Conservation (phyloP, 2,329 filamentous ascomycete species). For the Colletotrichum godetiae region DNA sequence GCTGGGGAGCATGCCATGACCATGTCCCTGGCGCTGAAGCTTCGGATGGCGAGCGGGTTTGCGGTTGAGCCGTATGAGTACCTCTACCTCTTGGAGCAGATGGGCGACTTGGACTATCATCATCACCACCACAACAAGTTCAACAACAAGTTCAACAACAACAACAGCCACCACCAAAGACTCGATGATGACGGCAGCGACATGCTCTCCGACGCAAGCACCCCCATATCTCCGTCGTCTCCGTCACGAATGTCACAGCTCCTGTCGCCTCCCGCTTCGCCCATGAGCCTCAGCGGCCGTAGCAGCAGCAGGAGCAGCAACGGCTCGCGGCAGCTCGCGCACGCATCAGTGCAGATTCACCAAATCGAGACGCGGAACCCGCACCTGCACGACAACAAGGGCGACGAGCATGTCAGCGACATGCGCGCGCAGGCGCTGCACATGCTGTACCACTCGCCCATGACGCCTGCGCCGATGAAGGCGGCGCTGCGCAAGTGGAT, state of each 20-base stretch:
- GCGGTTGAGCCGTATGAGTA: constrained; percentile 20
- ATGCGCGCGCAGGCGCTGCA: constrained; percentile 12
- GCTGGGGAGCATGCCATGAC: constrained; percentile 24
- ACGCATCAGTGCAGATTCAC: neutral
- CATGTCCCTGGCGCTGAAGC: constrained; percentile 9
- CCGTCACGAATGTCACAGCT: too few relatives aligned
- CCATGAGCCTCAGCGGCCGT: too few relatives aligned
- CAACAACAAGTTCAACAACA: neutral
- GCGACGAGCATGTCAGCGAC: constrained; percentile 18
- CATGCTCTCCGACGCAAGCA: neutral
- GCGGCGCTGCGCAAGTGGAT: neutral
- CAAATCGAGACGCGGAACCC: constrained; percentile 24
- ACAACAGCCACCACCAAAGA: neutral
- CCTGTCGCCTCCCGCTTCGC: too few relatives aligned
- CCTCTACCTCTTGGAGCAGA: constrained; percentile 5
- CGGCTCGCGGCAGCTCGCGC: neutral
- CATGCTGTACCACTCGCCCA: constrained; percentile 11
- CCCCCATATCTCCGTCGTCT: too few relatives aligned
- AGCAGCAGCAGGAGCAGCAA: too few relatives aligned
- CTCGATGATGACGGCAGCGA: neutral
- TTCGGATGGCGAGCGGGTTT: constrained; percentile 18
- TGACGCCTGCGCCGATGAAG: constrained; percentile 15
- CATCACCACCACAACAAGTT: neutral
- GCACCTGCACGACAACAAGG: constrained; percentile 23
- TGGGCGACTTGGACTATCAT: neutral